Evolutionary conservation across 2,329 filamentous ascomycete genomes (phyloP).

Genomic region (Capronia epimyces): DNA sequence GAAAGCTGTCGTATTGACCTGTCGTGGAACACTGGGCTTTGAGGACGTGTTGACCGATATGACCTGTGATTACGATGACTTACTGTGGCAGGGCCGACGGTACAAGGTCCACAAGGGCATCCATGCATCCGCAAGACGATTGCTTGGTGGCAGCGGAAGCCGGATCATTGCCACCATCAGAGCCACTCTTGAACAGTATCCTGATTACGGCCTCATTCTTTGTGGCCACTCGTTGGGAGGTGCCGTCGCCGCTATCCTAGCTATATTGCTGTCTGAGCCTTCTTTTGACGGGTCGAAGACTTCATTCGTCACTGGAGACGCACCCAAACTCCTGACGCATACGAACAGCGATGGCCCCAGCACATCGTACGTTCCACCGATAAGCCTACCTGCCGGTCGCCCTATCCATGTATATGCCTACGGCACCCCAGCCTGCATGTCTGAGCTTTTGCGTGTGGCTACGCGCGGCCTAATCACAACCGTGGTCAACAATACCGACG

Average conservation of each 20-base stretch:
- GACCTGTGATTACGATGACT: constrained; percentile 66
- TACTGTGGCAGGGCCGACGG: constrained; percentile 56
- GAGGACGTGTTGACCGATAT: constrained; percentile 69
- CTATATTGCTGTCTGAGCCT: constrained; percentile 62
- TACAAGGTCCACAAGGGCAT: constrained; percentile 72
- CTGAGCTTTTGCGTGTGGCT: constrained; percentile 60
- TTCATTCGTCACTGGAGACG: constrained; percentile 58
- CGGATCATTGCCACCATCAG: constrained; percentile 62
- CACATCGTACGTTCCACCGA: constrained; percentile 28
- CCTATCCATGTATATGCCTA: constrained; percentile 77
- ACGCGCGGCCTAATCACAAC: constrained; percentile 71
- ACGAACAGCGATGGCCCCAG: constrained; percentile 30
- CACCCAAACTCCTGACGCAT: constrained; percentile 38
- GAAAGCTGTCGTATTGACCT: constrained; percentile 66
- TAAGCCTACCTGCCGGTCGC: constrained; percentile 59
- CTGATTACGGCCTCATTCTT: constrained; percentile 64
- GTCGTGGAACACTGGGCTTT: constrained; percentile 66
- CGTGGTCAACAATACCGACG: constrained; percentile 65
- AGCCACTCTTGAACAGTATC: constrained; percentile 60
- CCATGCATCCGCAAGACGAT: constrained; percentile 62
- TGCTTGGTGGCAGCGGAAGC: constrained; percentile 59
- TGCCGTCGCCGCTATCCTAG: constrained; percentile 63
- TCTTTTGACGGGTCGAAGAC: constrained; percentile 44
- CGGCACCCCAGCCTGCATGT: constrained; percentile 68
- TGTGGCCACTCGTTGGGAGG: constrained; percentile 66